Evolutionary conservation across 208 protist species (phyloP).

Genomic region (Leishmania tropica): DNA sequence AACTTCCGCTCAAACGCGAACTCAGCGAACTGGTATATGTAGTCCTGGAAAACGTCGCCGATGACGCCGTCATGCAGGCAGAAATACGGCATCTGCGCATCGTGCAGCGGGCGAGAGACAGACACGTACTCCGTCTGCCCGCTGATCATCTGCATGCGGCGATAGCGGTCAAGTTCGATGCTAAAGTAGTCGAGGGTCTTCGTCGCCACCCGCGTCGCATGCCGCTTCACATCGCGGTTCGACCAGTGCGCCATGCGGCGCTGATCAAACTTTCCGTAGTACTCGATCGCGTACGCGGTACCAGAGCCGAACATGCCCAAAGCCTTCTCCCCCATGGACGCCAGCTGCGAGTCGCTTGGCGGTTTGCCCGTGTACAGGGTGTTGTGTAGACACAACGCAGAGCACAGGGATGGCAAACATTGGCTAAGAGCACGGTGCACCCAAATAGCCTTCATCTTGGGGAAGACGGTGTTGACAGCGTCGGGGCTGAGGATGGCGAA

Average conservation of each 20-base stretch:
- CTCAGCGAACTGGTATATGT: constrained; percentile 90
- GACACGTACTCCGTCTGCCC: constrained; percentile 85
- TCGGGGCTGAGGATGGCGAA: constrained; percentile 82
- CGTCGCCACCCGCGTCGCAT: constrained; percentile 68
- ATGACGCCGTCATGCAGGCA: constrained; percentile 85
- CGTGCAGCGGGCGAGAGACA: constrained; percentile 79
- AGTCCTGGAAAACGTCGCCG: constrained; percentile 79
- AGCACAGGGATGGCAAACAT: constrained; percentile 89
- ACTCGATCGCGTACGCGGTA: constrained; percentile 83
- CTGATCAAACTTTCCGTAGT: constrained; percentile 80
- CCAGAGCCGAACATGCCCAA: constrained; percentile 90
- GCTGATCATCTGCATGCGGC: constrained; percentile 89
- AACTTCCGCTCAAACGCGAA: constrained; percentile 90
- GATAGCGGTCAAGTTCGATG: constrained; percentile 86
- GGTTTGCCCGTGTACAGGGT: constrained; percentile 87
- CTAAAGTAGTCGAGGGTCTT: constrained; percentile 90
- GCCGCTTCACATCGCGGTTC: constrained; percentile 88
- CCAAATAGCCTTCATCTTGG: constrained; percentile 81
- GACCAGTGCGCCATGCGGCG: constrained; percentile 89
- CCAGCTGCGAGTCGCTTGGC: constrained; percentile 83
- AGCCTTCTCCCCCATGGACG: constrained; percentile 85
- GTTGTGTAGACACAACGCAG: constrained; percentile 85
- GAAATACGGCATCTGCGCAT: constrained; percentile 90
- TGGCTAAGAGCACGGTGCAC: constrained; percentile 87
- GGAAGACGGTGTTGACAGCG: constrained; percentile 67